These are phyloP conservation scores for Aspergillus neotritici DNA, from an alignment of 2,329 filamentous ascomycete species.

Conservation along the genomic window DNA sequence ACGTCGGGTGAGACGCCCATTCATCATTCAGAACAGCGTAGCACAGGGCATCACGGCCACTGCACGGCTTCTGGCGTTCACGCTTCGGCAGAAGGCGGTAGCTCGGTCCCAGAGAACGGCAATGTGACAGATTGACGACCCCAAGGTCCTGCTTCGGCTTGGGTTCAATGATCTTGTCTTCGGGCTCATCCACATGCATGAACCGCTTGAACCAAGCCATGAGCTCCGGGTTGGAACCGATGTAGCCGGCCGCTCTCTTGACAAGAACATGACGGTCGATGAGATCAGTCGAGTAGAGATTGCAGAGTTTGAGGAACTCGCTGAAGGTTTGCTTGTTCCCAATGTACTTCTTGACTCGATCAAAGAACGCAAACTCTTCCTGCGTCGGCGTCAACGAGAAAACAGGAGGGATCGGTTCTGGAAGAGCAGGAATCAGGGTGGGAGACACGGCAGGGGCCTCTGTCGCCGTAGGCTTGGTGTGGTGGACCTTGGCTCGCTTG, in stretches of 20 bases:
- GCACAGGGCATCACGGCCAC: conserved; percentile 90
- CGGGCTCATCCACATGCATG: conserved; percentile 64
- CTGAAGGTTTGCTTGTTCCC: conserved; percentile 87
- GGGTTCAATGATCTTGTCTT: conserved; percentile 74
- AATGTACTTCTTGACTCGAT: conserved; percentile 93
- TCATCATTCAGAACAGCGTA: conserved; percentile 91
- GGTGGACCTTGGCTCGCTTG: conserved; percentile 68
- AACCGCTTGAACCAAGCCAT: conserved; percentile 83
- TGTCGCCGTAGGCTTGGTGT: conserved; percentile 57
- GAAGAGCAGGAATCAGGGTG: conserved; percentile 79
- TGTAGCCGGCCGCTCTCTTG: conserved; percentile 76
- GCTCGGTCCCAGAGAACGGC: conserved; percentile 89
- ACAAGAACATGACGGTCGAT: conserved; percentile 80
- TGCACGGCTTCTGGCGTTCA: conserved; percentile 85
- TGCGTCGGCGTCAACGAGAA: conserved; percentile 66
- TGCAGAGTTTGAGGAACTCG: conserved; percentile 95
- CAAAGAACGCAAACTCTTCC: conserved; percentile 90
- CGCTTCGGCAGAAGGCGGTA: conserved; percentile 87
- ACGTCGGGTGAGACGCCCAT: conserved; percentile 97
- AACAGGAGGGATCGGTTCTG: conserved; percentile 76
- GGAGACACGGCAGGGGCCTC: conserved; percentile 65
- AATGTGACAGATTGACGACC: conserved; percentile 89
- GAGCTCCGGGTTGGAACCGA: conserved; percentile 83
- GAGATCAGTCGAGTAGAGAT: conserved; percentile 86
- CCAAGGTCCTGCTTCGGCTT: conserved; percentile 66